Base-by-base conservation (phyloP, 441 rosid genomes). In the Pelargonium australe region DNA sequence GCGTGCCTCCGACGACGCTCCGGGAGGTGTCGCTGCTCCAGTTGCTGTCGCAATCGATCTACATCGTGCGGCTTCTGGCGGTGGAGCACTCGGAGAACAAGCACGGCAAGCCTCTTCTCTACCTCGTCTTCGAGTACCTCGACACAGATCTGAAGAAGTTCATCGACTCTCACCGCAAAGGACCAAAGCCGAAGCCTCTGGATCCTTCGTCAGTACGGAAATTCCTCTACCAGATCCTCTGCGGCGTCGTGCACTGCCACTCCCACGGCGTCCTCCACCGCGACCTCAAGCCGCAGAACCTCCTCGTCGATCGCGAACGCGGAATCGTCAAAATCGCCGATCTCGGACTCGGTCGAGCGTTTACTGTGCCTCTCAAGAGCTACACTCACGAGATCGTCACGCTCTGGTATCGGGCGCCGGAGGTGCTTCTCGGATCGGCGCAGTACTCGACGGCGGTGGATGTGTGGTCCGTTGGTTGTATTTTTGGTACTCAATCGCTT, bases 401-500 rank as follows among this genome's bases (percentile, higher is more conserved):
- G 5, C 94, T 94, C 58, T 91, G 96, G 96, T 89, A 94, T 60
- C 73, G 97, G 45, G 96, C 99, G 45, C 99, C 97, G 0, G 97
- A 91, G 77, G 99, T 94, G 66, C 80, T 94, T 75, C 92, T 94
- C 49, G 97, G 99, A 0, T 83, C 96, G 14, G 73, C 94, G 67
- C 96, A 91, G 73, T 94, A 94, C 67, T 94, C 96, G 45, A 88
- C 91, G 9, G 94, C 83, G 0, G 96, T 89, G 11, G 99, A 94
- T 62, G 87, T 94, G 83, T 94, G 99, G 99, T 94, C 99, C 12
- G 97, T 94, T 14, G 99, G 97, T 5, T 94, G 97, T 80, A 94
- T 94, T 71, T 94, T 94, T 16, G 96, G 96, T 89, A 70, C 66
- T 20, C 1, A 13, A 7, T 53, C n/a, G 3, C n/a, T 1, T 13